Conservation (phyloP, 345 rosid species). For the Melastoma malabathricum region DNA sequence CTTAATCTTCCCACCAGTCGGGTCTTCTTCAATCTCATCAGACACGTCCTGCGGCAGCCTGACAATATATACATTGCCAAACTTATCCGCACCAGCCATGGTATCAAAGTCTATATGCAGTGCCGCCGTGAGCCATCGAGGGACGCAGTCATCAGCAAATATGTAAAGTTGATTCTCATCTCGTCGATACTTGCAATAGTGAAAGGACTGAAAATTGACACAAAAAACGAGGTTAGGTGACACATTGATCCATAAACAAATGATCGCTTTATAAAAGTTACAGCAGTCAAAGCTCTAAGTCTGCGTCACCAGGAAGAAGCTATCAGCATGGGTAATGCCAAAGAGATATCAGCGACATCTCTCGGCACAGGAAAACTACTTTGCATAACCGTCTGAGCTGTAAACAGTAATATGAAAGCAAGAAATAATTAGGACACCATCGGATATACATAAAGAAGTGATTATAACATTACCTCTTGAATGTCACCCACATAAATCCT, state of each 20-base stretch:
- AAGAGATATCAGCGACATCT: no score
- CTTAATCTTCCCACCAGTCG: slow-evolving; percentile 92
- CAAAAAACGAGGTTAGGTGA: background rate
- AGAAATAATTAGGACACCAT: background rate
- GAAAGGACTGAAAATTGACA: slow-evolving; percentile 60
- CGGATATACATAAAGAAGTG: background rate
- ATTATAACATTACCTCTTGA: slow-evolving; percentile 58
- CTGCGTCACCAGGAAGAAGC: no score
- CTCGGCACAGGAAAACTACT: no score
- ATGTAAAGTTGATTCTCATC: slow-evolving; percentile 95
- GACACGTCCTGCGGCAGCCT: slow-evolving; percentile 86
- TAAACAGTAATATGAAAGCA: background rate
- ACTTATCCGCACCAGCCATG: slow-evolving; percentile 94
- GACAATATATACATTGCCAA: slow-evolving; percentile 83
- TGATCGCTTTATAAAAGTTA: background rate
- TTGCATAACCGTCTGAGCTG: no score
- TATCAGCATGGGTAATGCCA: no score
- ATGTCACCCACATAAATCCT: slow-evolving; percentile 91
- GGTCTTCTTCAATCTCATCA: slow-evolving; percentile 95
- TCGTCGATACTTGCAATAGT: slow-evolving; percentile 94
- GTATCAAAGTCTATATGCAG: slow-evolving; percentile 88
- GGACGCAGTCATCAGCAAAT: slow-evolving; percentile 90
- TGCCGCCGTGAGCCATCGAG: slow-evolving; percentile 94
- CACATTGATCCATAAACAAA: background rate
- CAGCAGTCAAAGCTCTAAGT: no score